Conservation (phyloP, 495 filamentous ascomycete genomes). For the Mytilinidion resinicola region DNA sequence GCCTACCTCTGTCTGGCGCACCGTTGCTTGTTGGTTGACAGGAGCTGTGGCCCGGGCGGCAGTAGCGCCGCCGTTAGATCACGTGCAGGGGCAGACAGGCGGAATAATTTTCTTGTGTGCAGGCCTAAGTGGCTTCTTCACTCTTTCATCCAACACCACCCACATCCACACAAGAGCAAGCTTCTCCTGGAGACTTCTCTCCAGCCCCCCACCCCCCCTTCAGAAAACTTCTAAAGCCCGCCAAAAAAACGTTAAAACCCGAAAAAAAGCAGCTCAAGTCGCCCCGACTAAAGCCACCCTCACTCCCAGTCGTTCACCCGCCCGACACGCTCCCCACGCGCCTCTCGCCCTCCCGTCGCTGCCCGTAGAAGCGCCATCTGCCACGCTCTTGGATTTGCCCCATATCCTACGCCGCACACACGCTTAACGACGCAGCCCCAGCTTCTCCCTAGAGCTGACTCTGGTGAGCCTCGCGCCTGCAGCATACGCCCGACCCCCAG, state of each 20-base stretch:
- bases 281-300: background rate
- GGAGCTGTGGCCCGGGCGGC: background rate
- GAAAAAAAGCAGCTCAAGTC: conserved; percentile 3
- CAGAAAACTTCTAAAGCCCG: conserved; percentile 7
- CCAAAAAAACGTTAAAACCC: conserved; percentile 9
- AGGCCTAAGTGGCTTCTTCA: too few relatives aligned
- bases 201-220: conserved; percentile 1
- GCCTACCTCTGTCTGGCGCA: too few relatives aligned
- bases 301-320: background rate
- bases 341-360: background rate
- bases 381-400: background rate
- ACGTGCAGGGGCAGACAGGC: too few relatives aligned
- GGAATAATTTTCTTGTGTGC: too few relatives aligned
- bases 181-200: conserved; percentile 10
- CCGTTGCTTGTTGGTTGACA: too few relatives aligned
- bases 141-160: conserved; percentile 2
- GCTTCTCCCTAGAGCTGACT: background rate
- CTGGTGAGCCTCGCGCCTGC: background rate
- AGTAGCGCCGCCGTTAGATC: too few relatives aligned
- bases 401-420: background rate
- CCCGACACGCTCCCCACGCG: background rate
- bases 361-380: too few relatives aligned
- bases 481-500: too few relatives aligned
- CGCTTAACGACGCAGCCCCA: background rate
- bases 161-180: conserved; percentile 4